Percentiles rank a stretch among this genome's conserved stretches.
Conservation (phyloP, 352 stramenopile species). For the Globisporangium radiosum region DNA sequence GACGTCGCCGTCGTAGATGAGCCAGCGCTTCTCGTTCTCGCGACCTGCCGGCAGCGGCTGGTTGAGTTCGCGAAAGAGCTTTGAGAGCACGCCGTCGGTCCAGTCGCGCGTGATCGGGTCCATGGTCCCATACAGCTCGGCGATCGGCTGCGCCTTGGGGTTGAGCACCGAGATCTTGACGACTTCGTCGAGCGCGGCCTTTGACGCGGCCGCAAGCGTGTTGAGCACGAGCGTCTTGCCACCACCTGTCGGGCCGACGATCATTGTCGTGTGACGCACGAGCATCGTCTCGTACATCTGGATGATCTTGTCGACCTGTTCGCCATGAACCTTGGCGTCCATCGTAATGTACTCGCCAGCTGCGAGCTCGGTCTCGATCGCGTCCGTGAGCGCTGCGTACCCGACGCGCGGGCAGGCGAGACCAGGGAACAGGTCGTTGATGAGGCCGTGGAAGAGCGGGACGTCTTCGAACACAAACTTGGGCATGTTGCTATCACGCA, state of each 20-base stretch:
- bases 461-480: conserved; percentile 97
- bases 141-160: conserved; percentile 90
- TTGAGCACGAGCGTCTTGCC: conserved; percentile 92
- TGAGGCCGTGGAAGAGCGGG: conserved; percentile 91
- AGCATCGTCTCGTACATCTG: conserved; percentile 97
- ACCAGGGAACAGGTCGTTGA: conserved; percentile 93
- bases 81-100: conserved; percentile 93
- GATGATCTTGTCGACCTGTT: conserved; percentile 96
- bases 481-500: conserved; percentile 95
- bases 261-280: conserved; percentile 95
- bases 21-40: conserved; percentile 92
- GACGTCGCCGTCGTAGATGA: conserved; percentile 95
- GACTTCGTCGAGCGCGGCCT: conserved; percentile 80
- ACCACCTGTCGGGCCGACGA: conserved; percentile 90
- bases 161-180: conserved; percentile 94
- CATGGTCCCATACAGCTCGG: conserved; percentile 94
- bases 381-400: conserved; percentile 87
- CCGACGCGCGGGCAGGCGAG: conserved; percentile 91
- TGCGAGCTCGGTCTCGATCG: conserved; percentile 83
- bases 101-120: conserved; percentile 94
- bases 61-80: conserved; percentile 93
- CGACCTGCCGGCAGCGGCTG: conserved; percentile 84
- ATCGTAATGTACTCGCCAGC: conserved; percentile 76
- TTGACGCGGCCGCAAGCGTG: conserved; percentile 79
- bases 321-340: conserved; percentile 66